Conservation (phyloP, 306 rosid genomes). For the Sechiopsis laciniata region DNA sequence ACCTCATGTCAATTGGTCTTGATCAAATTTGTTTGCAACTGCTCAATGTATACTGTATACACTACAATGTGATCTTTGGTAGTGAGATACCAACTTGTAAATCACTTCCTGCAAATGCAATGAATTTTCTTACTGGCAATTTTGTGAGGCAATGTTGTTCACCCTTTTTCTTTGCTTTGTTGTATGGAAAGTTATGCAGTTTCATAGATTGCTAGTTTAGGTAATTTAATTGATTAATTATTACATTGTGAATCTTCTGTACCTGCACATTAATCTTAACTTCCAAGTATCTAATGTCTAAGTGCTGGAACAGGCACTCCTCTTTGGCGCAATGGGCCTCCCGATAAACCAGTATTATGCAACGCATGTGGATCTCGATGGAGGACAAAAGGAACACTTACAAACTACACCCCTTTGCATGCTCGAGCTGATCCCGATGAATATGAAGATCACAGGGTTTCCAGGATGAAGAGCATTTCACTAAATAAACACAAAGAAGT, state of each 20-base stretch:
- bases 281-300: constrained; percentile 12
- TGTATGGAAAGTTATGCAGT: background rate
- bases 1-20: background rate
- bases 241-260: background rate
- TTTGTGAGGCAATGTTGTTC: background rate
- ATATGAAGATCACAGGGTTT: constrained; percentile 60
- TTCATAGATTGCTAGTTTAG: background rate
- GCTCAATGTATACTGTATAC: background rate
- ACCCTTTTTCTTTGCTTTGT: constrained; percentile 6
- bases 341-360: constrained; percentile 95
- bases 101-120: background rate
- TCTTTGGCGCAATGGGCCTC: constrained; percentile 99
- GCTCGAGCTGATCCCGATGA: constrained; percentile 85
- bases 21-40: constrained; percentile 1
- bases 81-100: background rate
- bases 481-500: constrained; percentile 68
- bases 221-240: background rate
- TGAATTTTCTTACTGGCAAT: background rate
- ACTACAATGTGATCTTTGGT: background rate
- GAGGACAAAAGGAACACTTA: constrained; percentile 99
- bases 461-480: constrained; percentile 61
- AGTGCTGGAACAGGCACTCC: constrained; percentile 73
- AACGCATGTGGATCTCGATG: constrained; percentile 99
- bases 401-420: constrained; percentile 93
- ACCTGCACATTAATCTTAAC: constrained; percentile 15